Evolutionary conservation across 2,329 filamentous ascomycete genomes (phyloP).

Genomic region (Fragosphaeria purpurea): DNA sequence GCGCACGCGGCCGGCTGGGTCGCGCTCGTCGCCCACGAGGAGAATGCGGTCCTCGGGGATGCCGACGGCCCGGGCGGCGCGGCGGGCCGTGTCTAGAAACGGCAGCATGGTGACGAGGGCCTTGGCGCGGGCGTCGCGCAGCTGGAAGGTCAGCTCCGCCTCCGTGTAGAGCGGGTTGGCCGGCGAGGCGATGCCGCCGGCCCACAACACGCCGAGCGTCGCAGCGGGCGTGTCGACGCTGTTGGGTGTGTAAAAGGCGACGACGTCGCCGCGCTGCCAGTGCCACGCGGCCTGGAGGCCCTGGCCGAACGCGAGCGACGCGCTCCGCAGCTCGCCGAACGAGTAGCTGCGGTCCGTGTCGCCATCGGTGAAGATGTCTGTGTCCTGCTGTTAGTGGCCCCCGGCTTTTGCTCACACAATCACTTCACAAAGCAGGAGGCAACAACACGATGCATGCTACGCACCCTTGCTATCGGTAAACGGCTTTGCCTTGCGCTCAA

Average conservation of each 20-base stretch:
- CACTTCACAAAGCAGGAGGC: too few species aligned
- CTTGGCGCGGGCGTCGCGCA: slow-evolving; percentile 67
- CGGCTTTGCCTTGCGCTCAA: slow-evolving; percentile 54
- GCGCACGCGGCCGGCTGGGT: slow-evolving; percentile 48
- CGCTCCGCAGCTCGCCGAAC: slow-evolving; percentile 53
- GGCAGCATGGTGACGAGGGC: slow-evolving; percentile 64
- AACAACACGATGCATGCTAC: background rate
- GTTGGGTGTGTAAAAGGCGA: slow-evolving; percentile 78
- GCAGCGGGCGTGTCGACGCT: slow-evolving; percentile 70
- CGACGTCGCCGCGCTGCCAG: slow-evolving; percentile 75
- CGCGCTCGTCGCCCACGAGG: slow-evolving; percentile 60
- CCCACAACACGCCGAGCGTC: slow-evolving; percentile 73
- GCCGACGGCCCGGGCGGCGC: slow-evolving; percentile 60
- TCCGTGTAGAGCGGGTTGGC: slow-evolving; percentile 82
- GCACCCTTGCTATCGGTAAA: slow-evolving; percentile 66
- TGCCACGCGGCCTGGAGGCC: slow-evolving; percentile 64
- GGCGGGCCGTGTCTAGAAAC: slow-evolving; percentile 52
- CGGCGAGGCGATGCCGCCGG: slow-evolving; percentile 71
- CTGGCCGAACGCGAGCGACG: slow-evolving; percentile 66
- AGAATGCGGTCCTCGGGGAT: slow-evolving; percentile 64
- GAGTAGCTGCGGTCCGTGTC: slow-evolving; percentile 61
- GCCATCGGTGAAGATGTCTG: slow-evolving; percentile 70
- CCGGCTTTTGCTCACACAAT: too few species aligned
- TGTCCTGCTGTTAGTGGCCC: background rate
- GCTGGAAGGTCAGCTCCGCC: slow-evolving; percentile 74